These are phyloP conservation scores for Udeniomyces megalosporus DNA, from an alignment of 768 basidiomycete genomes.

Conservation along the genomic window DNA sequence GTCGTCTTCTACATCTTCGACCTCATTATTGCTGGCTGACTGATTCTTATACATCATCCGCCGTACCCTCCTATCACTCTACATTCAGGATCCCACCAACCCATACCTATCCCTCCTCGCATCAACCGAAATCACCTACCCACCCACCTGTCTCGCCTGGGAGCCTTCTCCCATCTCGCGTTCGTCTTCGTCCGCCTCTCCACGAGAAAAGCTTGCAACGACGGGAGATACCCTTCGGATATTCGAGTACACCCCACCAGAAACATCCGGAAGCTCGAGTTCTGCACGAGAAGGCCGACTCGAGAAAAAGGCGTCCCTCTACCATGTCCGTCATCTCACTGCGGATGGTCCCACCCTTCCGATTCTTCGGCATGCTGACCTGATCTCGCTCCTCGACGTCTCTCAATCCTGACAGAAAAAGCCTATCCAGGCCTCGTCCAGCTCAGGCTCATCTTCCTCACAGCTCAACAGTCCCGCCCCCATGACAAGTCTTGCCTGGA, in stretches of 20 bases:
- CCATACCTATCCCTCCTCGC: conserved; percentile 73
- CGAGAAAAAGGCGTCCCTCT: conserved; percentile 13
- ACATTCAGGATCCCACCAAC: conserved; percentile 41
- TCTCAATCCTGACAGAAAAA: conserved; percentile 64
- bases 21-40: too few species aligned
- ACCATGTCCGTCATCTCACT: conserved; percentile 39
- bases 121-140: conserved; percentile 73
- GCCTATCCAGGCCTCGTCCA: conserved; percentile 40
- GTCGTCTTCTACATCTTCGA: background rate
- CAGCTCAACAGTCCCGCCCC: conserved; percentile 49
- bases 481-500: conserved; percentile 95
- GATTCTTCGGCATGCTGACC: background rate
- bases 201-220: conserved; percentile 68
- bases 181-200: conserved; percentile 30
- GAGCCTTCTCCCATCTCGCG: conserved; percentile 46
- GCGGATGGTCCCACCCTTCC: background rate
- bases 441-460: background rate
- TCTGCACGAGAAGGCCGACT: conserved; percentile 32
- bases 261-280: too few species aligned
- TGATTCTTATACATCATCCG: too few species aligned
- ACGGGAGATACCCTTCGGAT: conserved; percentile 85
- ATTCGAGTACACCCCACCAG: conserved; percentile 66
- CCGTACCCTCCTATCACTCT: too few species aligned
- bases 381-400: background rate
- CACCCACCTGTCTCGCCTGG: conserved; percentile 84